A percentile compares a stretch with the other conserved stretches of the same genome.
Evolutionary conservation across 1,284 basidiomycete genomes (phyloP).

Genomic region (Trichosporon inkin): DNA sequence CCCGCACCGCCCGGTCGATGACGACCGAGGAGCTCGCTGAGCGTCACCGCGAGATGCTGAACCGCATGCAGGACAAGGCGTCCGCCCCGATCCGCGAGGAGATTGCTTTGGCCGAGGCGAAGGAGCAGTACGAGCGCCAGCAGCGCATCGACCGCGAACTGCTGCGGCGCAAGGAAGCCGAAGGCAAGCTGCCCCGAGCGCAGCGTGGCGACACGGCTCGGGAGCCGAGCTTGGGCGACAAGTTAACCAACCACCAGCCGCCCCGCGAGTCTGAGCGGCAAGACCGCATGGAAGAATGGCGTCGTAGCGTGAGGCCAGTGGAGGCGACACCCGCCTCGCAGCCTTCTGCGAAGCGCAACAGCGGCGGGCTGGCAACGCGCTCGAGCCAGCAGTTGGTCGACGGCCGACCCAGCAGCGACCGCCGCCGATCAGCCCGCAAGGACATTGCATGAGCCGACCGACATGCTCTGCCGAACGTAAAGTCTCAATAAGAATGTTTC

Average conservation of each 20-base stretch:
- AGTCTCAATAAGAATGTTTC: no score
- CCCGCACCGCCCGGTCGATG: constrained; percentile 29
- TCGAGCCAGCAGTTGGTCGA: not conserved
- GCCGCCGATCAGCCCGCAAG: constrained; percentile 2
- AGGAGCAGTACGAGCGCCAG: constrained; percentile 15
- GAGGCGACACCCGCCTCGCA: not conserved
- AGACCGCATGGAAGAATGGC: constrained; percentile 22
- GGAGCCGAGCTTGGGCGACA: not conserved
- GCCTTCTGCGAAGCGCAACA: not conserved
- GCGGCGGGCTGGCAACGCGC: not conserved
- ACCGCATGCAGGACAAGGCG: constrained; percentile 42
- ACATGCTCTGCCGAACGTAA: no score
- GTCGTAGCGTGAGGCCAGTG: constrained; percentile 6
- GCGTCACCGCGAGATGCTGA: constrained; percentile 44
- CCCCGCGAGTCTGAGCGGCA: constrained; percentile 7
- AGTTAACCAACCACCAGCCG: not conserved
- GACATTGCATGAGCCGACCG: not conserved
- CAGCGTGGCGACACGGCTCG: constrained; percentile 15
- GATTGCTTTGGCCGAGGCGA: constrained; percentile 27
- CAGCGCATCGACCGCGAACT: constrained; percentile 16
- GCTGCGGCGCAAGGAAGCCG: constrained; percentile 8
- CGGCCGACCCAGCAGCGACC: not conserved
- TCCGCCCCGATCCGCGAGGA: constrained; percentile 38
- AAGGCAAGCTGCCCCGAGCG: not conserved
- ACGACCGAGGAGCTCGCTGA: constrained; percentile 47